Conservation (phyloP, 1,139 yeast genomes). For the Kazachstania sp. region DNA sequence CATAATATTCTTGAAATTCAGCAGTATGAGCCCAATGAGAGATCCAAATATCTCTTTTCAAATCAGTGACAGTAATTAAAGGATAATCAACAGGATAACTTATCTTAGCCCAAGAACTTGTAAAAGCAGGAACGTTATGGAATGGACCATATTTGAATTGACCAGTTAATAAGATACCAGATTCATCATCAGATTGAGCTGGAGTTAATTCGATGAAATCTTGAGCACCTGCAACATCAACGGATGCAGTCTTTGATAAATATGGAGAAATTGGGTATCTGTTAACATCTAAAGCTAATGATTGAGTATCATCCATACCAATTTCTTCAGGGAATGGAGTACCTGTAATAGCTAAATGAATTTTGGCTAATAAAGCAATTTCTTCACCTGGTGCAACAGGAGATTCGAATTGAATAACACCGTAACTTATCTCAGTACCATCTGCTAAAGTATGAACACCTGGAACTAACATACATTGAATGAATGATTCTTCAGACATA, state of each 20-base stretch:
- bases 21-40: conserved; percentile 62
- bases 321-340: conserved; percentile 59
- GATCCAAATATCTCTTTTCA: conserved; percentile 76
- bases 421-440: conserved; percentile 33
- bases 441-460: conserved; percentile 28
- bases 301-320: conserved; percentile 55
- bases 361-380: conserved; percentile 43
- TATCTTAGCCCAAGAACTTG: conserved; percentile 40
- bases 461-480: conserved; percentile 30
- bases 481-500: conserved; percentile 30
- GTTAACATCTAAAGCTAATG: conserved; percentile 45
- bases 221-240: conserved; percentile 41
- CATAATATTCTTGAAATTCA: conserved; percentile 77
- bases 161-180: conserved; percentile 11
- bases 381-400: conserved; percentile 60
- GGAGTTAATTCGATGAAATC: conserved; percentile 23
- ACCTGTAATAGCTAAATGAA: conserved; percentile 43
- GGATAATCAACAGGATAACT: conserved; percentile 64
- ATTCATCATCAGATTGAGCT: conserved; percentile 39
- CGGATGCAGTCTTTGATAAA: conserved; percentile 42
- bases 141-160: conserved; percentile 46
- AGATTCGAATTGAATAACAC: conserved; percentile 47
- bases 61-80: conserved; percentile 47
- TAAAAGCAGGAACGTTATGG: conserved; percentile 38
- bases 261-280: conserved; percentile 60